Base-by-base conservation (phyloP, 495 filamentous ascomycete species). In the Darksidea phi region DNA sequence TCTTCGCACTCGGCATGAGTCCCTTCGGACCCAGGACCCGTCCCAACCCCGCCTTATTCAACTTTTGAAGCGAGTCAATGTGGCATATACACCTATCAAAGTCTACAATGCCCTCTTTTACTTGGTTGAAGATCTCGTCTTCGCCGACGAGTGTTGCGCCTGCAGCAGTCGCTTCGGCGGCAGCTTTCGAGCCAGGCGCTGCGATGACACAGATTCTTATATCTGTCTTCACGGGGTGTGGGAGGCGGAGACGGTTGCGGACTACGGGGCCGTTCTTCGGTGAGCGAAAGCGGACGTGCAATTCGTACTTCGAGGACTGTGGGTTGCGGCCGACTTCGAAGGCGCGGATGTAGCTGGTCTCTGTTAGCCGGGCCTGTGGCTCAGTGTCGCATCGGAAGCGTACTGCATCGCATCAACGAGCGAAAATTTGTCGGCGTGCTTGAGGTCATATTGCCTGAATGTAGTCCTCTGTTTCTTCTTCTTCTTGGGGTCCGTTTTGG, bases 361-460 rank as follows among this genome's bases (percentile, higher is more conserved):
- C 34, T 48, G 38, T 24, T 24, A 45, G 59, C 41, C 11, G 21
- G 6, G 13, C 38, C 1, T 51, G 1, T 21, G 38, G 13, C 26
- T n/a, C 6, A 49, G 15, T 25, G 21, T 10, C n/a, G 26, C 11
- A 17, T 2, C 24, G 5, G 12, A 54, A n/a, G 66, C 82, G 47
- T 82, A 93, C 89, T 92, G 83, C 86, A 98, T 95, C 6, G 94
- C 94, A 78, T 98, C 94, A 65, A 88, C 88, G 11, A 98, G 80
- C 5, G 89, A 80, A 71, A 84, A 94, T 63, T 89, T 84, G 36
- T 89, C 76, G 64, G 84, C 76, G 63, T 81, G 66, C 69, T 79
- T 76, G 67, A 91, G 34, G 72, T 86, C 77, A 67, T 80, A 78
- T 54, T 86, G 78, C 23, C 72, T 79, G 72, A 82, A 96, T 60